Evolutionary conservation across 208 protist species (phyloP), one percentile per base, ranked within the genome.

Genomic region (Leishmania braziliensis): DNA sequence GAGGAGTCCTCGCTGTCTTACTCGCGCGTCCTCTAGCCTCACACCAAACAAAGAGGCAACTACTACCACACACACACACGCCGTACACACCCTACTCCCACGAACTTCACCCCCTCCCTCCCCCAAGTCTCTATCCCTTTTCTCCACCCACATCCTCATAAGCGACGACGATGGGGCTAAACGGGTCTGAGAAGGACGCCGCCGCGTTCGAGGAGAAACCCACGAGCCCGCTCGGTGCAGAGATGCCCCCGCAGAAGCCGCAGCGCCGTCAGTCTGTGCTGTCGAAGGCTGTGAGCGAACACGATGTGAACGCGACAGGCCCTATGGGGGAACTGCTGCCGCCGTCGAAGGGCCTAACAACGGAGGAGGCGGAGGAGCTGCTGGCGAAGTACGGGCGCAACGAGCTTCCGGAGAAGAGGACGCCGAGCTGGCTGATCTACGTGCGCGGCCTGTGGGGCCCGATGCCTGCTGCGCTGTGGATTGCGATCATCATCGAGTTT

Each of bases 401-500:
- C 83, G 90, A 95, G 79, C 87, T 95, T 53, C 89, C 89, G 62
- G 88, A 93, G 81, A 93, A 92, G 86, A 91, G 83, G 80, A 94
- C 91, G 69, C 91, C 92, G 81, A 90, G 88, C 68, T 97, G 90
- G 92, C 75, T 93, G 78, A 95, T 96, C 78, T 96, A 93, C 85
- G 51, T 95, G 56, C 87, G 90, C 48, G 88, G 90, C 77, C 87
- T 98, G 74, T 96, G 91, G 91, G 93, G 91, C 79, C 93, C 93
- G 51, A 97, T 97, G 93, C 92, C 95, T 16, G 90, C 93, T 60
- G 90, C 92, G 60, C 88, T 98, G 84, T 98, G 95, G 95, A 81
- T 98, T n/a, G 95, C 93, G 69, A 92, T 98, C 75, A 90, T 96
- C 62, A 96, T 97, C 81, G 91, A 96, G 86, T 96, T 97, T 80